Percentiles rank a stretch among this genome's conserved stretches.
Conservation (phyloP, 148 eudicot species). For the Polygonum maritimum region DNA sequence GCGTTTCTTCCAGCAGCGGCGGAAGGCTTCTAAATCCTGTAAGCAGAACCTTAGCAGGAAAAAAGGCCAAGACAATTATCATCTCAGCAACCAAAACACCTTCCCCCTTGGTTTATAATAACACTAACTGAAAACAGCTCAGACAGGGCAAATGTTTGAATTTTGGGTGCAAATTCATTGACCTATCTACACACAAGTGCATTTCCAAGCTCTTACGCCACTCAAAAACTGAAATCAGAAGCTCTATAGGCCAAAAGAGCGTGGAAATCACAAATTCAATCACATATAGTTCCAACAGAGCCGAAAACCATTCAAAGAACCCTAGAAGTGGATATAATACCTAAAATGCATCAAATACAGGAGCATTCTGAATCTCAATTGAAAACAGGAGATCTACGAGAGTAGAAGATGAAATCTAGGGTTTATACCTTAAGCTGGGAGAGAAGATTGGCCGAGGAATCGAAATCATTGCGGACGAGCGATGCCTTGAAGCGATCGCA, state of each 20-base stretch:
- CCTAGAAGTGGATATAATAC: neutral
- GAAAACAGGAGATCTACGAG: neutral
- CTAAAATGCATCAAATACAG: neutral
- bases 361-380: neutral
- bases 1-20: slow-evolving; percentile 65
- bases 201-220: neutral
- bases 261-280: neutral
- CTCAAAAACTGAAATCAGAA: neutral
- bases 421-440: slow-evolving; percentile 68
- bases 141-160: neutral
- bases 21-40: slow-evolving; percentile 79
- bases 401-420: slow-evolving; percentile 13
- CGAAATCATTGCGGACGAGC: slow-evolving; percentile 52
- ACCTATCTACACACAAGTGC: neutral
- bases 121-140: neutral
- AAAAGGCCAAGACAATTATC: neutral
- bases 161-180: neutral
- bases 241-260: neutral
- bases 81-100: neutral
- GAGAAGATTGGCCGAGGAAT: slow-evolving; percentile 40
- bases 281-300: neutral
- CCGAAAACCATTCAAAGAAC: neutral
- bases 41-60: slow-evolving; percentile 45
- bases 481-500: slow-evolving; percentile 89
- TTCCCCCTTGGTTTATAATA: neutral